Conservation (phyloP, 2,329 filamentous ascomycete genomes). For the Cytospora leucostoma region DNA sequence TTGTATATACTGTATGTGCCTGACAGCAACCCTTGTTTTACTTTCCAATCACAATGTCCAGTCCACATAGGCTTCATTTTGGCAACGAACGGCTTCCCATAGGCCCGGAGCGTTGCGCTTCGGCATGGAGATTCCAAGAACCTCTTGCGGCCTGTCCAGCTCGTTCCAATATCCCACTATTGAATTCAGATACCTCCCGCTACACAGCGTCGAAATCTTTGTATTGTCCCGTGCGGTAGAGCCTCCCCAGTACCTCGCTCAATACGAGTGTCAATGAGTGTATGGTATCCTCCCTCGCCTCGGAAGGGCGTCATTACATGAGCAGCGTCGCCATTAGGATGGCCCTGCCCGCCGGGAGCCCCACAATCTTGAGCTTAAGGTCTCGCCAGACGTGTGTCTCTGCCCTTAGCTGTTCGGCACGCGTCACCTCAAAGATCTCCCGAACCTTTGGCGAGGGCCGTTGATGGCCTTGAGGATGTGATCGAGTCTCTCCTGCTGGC, state of each 20-base stretch:
- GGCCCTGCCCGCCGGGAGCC: constrained; percentile 39
- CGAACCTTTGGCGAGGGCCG: constrained; percentile 24
- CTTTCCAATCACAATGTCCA: background rate
- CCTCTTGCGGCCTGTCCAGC: background rate
- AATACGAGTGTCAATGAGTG: constrained; percentile 10
- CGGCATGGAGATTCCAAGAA: background rate
- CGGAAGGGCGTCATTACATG: constrained; percentile 48
- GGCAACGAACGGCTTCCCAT: background rate
- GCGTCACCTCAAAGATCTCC: constrained; percentile 32
- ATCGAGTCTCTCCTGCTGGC: too few species aligned
- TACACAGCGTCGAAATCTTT: background rate
- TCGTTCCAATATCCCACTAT: background rate
- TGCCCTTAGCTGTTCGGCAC: constrained; percentile 10
- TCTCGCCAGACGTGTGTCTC: constrained; percentile 11
- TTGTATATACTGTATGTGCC: too few species aligned
- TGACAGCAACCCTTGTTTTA: too few species aligned
- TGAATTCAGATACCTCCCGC: background rate
- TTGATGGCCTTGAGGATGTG: background rate
- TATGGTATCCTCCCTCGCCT: background rate
- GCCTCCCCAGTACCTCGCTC: background rate
- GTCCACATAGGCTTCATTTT: too few species aligned
- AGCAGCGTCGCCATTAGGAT: constrained; percentile 47
- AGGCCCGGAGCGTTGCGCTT: constrained; percentile 1
- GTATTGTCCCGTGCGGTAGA: background rate
- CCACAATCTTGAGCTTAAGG: constrained; percentile 38